These are phyloP conservation scores for Tetraselmis chui DNA, from an alignment of 139 green algal genomes.

Conservation along the genomic window DNA sequence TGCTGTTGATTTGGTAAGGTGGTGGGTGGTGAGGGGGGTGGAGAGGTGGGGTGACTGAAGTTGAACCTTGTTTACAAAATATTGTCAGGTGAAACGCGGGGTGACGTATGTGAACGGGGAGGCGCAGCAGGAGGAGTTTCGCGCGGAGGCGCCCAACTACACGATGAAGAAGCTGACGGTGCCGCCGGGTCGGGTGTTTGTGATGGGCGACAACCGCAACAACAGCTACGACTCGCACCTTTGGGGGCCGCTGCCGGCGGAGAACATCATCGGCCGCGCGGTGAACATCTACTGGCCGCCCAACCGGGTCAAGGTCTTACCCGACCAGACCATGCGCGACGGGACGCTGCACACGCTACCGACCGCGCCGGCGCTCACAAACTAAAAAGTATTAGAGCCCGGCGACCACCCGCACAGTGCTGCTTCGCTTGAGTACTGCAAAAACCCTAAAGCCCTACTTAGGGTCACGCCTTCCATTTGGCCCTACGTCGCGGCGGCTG, in stretches of 20 bases:
- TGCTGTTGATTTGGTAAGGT: too few relatives aligned
- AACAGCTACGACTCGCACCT: conserved; percentile 97
- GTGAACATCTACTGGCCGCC: conserved; percentile 91
- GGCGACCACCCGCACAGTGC: too few relatives aligned
- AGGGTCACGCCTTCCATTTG: too few relatives aligned
- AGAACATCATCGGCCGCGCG: conserved; percentile 83
- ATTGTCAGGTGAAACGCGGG: conserved; percentile 70
- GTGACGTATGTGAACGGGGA: conserved; percentile 78
- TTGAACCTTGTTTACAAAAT: too few relatives aligned
- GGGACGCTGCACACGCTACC: not conserved
- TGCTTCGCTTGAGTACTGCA: too few relatives aligned
- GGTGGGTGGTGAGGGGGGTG: too few relatives aligned
- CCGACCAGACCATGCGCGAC: conserved; percentile 33
- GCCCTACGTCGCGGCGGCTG: too few relatives aligned
- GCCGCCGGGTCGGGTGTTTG: conserved; percentile 81
- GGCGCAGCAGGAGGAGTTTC: conserved; percentile 70
- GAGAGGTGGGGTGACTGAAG: too few relatives aligned
- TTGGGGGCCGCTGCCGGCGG: conserved; percentile 84
- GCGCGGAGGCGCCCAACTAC: conserved; percentile 74
- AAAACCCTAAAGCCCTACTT: too few relatives aligned
- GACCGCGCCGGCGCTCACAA: not conserved
- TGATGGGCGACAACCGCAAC: conserved; percentile 99
- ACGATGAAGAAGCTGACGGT: conserved; percentile 54
- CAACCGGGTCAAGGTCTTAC: conserved; percentile 53
- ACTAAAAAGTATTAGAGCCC: not conserved